Evolutionary conservation across 2,329 filamentous ascomycete genomes (phyloP).

Genomic region (Didymella exigua): DNA sequence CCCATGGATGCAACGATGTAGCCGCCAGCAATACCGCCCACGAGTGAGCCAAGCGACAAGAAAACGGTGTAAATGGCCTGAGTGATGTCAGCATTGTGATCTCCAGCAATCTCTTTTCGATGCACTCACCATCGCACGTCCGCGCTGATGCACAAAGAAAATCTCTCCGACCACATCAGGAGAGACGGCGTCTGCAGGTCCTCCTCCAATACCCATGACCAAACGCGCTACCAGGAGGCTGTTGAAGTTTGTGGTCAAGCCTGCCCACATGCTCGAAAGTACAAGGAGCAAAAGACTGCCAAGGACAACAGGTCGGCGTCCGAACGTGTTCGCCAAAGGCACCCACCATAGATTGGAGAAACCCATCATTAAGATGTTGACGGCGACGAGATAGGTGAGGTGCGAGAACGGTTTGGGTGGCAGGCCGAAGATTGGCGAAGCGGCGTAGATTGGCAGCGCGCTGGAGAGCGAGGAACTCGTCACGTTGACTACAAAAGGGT

Average conservation of each 20-base stretch:
- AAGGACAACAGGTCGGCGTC: conserved; percentile 48
- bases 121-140: conserved; percentile 46
- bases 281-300: conserved; percentile 42
- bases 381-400: conserved; percentile 47
- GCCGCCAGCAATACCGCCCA: conserved; percentile 49
- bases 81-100: neutral
- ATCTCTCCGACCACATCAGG: conserved; percentile 51
- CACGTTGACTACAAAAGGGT: conserved; percentile 48
- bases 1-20: conserved; percentile 49
- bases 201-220: conserved; percentile 48
- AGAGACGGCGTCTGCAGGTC: conserved; percentile 48
- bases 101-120: too few species aligned
- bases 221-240: conserved; percentile 48
- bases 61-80: conserved; percentile 52
- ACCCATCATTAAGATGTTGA: conserved; percentile 49
- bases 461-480: conserved; percentile 45
- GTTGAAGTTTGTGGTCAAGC: conserved; percentile 43
- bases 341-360: conserved; percentile 51
- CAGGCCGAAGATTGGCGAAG: conserved; percentile 38
- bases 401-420: conserved; percentile 39
- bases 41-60: conserved; percentile 45
- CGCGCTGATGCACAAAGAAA: conserved; percentile 52
- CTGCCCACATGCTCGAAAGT: conserved; percentile 50
- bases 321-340: conserved; percentile 50
- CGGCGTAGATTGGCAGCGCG: conserved; percentile 44